Evolutionary conservation across 805 yeast genomes (phyloP).

Genomic region (Wickerhamomyces sydowiorum): DNA sequence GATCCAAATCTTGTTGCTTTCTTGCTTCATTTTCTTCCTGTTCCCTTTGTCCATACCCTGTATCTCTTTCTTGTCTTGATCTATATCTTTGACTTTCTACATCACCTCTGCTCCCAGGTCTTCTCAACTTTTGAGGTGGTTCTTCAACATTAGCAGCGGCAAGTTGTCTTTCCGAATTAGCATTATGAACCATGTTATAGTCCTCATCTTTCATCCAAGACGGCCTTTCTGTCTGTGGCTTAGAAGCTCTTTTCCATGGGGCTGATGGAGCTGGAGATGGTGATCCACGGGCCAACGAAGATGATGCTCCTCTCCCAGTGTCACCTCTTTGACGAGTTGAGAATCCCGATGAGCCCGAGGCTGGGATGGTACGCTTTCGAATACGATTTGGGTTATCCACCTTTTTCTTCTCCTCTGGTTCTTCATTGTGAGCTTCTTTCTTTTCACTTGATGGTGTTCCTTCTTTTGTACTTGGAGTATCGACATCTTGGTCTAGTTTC

Average conservation of each 20-base stretch:
- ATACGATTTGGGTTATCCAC: not conserved
- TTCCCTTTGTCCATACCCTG: conserved; percentile 10
- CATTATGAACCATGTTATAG: conserved; percentile 1
- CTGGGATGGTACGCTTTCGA: not conserved
- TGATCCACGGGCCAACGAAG: not conserved
- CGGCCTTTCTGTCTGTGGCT: conserved; percentile 2
- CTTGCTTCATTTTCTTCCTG: conserved; percentile 18
- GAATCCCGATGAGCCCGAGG: not conserved
- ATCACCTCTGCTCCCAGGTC: conserved; percentile 22
- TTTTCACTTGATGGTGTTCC: not conserved
- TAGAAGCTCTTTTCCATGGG: not conserved
- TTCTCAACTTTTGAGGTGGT: conserved; percentile 32
- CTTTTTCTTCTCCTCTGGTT: not conserved
- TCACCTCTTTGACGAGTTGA: not conserved
- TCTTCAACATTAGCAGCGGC: conserved; percentile 17
- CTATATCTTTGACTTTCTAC: conserved; percentile 2
- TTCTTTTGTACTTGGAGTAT: not conserved
- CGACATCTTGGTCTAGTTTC: not conserved
- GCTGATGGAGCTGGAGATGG: not conserved
- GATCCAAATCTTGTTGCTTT: conserved; percentile 34
- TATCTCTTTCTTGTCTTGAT: not conserved
- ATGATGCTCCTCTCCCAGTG: not conserved
- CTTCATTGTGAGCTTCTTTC: no score
- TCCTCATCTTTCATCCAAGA: conserved; percentile 13
- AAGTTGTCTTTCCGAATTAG: not conserved